phyloP scores from a whole-genome alignment of 2,329 filamentous ascomycete species.

The Phialemoniopsis sp. region DNA sequence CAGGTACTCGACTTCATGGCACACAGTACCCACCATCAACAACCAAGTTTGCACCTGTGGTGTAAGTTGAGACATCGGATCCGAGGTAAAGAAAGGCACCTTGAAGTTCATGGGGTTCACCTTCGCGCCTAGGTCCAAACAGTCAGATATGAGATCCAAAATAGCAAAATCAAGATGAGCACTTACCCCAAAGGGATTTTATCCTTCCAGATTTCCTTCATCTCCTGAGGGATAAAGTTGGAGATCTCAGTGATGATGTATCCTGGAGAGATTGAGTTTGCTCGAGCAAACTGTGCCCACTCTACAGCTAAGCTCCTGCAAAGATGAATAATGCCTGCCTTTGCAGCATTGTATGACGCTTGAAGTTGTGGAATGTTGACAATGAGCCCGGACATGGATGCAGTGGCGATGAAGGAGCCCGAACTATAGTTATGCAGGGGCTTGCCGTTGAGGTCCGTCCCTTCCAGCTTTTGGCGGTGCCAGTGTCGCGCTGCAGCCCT shows the following conservation, averaged over 20 bases:
- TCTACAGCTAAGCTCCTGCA: conserved; percentile 71
- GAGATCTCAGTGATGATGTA: conserved; percentile 74
- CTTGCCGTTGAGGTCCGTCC: conserved; percentile 58
- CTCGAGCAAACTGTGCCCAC: conserved; percentile 71
- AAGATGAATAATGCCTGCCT: conserved; percentile 58
- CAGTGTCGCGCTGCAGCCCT: conserved; percentile 67
- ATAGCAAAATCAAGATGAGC: not conserved
- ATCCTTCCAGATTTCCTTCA: conserved; percentile 68
- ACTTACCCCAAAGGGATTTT: conserved; percentile 74
- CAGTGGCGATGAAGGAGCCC: conserved; percentile 74
- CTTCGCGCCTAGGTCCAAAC: conserved; percentile 52
- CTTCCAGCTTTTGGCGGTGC: conserved; percentile 64
- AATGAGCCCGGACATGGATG: conserved; percentile 74
- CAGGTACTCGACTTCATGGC: too few species aligned
- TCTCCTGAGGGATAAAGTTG: conserved; percentile 59
- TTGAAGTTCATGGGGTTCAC: conserved; percentile 70
- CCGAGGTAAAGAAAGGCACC: conserved; percentile 79
- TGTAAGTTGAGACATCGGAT: conserved; percentile 78
- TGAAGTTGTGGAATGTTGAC: conserved; percentile 75
- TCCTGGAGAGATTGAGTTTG: conserved; percentile 69
- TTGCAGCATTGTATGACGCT: conserved; percentile 69
- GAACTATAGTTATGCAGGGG: conserved; percentile 54
- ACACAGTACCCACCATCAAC: conserved; percentile 71
- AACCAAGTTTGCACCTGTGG: conserved; percentile 69
- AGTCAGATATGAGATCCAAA: conserved; percentile 4